phyloP scores from a whole-genome alignment of 2,329 filamentous ascomycete genomes.

The Ilyonectria robusta region DNA sequence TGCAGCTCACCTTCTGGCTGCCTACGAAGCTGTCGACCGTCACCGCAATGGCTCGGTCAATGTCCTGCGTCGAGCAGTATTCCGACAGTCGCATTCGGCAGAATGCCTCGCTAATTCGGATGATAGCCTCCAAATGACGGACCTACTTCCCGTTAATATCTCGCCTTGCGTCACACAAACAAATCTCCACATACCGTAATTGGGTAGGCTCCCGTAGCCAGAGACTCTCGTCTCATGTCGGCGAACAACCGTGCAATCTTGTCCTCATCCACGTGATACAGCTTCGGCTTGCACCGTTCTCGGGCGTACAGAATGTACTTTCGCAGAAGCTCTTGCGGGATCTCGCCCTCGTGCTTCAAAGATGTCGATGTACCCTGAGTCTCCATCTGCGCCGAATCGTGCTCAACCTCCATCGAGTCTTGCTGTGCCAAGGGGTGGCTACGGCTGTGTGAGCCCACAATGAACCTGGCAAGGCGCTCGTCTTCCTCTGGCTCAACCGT shows the following conservation, averaged over 20 bases:
- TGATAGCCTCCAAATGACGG: slow-evolving; percentile 97
- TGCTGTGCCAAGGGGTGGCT: slow-evolving; percentile 80
- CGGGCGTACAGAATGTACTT: slow-evolving; percentile 98
- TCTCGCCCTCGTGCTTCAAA: slow-evolving; percentile 71
- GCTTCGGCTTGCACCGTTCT: slow-evolving; percentile 89
- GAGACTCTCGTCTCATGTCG: slow-evolving; percentile 93
- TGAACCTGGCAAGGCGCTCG: slow-evolving; percentile 93
- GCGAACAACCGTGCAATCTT: slow-evolving; percentile 95
- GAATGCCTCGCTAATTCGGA: slow-evolving; percentile 94
- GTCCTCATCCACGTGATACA: slow-evolving; percentile 98
- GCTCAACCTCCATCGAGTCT: slow-evolving; percentile 75
- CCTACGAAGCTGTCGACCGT: slow-evolving; percentile 97
- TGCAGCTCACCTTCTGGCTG: slow-evolving; percentile 97
- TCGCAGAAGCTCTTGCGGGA: slow-evolving; percentile 89
- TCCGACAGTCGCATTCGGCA: slow-evolving; percentile 98
- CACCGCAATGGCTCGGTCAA: slow-evolving; percentile 96
- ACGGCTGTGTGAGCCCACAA: slow-evolving; percentile 92
- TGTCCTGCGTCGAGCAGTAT: slow-evolving; percentile 90
- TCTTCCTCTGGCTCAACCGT: slow-evolving; percentile 94
- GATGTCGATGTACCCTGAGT: slow-evolving; percentile 49
- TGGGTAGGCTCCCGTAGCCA: slow-evolving; percentile 95
- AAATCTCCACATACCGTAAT: slow-evolving; percentile 83
- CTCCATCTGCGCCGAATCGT: slow-evolving; percentile 62
- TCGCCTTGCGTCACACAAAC: neutral
- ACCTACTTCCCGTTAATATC: slow-evolving; percentile 70